Conservation (phyloP, 2,329 filamentous ascomycete species). For the Fusarium marasasianum region DNA sequence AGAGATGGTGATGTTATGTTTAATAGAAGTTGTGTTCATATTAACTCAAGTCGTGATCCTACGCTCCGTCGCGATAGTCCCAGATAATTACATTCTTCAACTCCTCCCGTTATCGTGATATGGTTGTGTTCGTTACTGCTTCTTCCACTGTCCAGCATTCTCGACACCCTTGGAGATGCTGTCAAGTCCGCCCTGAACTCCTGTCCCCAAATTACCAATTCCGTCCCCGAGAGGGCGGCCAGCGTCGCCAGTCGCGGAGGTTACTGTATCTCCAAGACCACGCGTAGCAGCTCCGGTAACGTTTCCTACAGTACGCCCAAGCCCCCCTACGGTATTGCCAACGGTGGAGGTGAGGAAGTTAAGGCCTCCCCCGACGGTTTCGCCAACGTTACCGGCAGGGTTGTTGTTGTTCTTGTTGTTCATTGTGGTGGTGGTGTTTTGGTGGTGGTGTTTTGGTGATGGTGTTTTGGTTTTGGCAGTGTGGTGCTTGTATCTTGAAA, state of each 20-base stretch:
- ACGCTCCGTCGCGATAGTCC: background rate
- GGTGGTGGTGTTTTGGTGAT: no score
- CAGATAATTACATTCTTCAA: background rate
- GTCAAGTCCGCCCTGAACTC: constrained; percentile 61
- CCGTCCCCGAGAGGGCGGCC: constrained; percentile 66
- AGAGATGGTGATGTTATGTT: background rate
- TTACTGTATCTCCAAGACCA: constrained; percentile 66
- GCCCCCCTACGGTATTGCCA: constrained; percentile 54
- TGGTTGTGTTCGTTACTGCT: constrained; percentile 31
- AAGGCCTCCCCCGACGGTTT: constrained; percentile 48
- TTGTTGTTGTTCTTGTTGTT: constrained; percentile 39
- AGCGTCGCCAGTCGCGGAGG: constrained; percentile 60
- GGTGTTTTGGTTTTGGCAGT: background rate
- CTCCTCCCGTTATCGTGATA: background rate
- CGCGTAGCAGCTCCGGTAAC: constrained; percentile 62
- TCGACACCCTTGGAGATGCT: constrained; percentile 64
- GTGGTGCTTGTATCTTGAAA: background rate
- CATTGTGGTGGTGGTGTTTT: constrained; percentile 21
- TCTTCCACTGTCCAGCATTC: constrained; percentile 67
- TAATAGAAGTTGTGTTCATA: background rate
- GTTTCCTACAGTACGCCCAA: constrained; percentile 52
- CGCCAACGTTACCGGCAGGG: constrained; percentile 45
- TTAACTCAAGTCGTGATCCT: background rate
- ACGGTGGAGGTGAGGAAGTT: constrained; percentile 53
- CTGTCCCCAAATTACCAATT: constrained; percentile 61